Evolutionary conservation across 805 yeast species (phyloP), one percentile per base, ranked within the genome.

Genomic region (Ogataea naganishii): DNA sequence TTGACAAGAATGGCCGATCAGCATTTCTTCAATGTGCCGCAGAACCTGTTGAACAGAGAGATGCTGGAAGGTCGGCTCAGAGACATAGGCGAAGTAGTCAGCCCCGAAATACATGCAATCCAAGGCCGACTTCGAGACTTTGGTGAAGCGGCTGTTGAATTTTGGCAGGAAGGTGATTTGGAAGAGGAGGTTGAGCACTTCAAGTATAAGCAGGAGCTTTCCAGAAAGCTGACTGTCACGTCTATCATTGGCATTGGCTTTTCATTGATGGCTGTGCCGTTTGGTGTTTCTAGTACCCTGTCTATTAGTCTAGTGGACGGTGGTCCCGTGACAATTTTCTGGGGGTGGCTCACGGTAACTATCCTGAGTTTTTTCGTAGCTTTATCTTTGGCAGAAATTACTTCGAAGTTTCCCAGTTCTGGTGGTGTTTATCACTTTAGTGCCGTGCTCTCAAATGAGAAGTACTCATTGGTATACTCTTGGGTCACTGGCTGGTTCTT

Each of bases 401-500:
- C 79, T 0, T 75, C 84, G 7, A 81, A 79, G 41, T 81, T 74
- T 40, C 92, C 92, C 0, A 73, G 80, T 15, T 80, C 84, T 4
- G 80, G 80, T 23, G 80, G 80, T 19, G 75, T 80, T 1, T 83
- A 81, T 46, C 88, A 81, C 32, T 80, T 79, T 53, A 75, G 84
- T 41, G 82, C 84, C 7, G 70, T 81, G 35, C 54, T 81, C 24
- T 75, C 85, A 12, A 69, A 68, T 31, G 71, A 70, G 10, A 61
- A 60, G 26, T 69, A 72, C 36, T 66, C 80, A n/a, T 51, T 66
- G 22, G 48, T 72, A 5, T 61, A 76, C 28, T 74, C 85, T 3
- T 81, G 89, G 89, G 73, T 69, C 44, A 78, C 84, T 0, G 92
- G 92, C 0, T 81, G 88, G 81, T 69, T 75, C 37, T 56, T 80